These are phyloP conservation scores for Aureobasidium sp. DNA, from an alignment of 2,329 filamentous ascomycete genomes.

Conservation along the genomic window DNA sequence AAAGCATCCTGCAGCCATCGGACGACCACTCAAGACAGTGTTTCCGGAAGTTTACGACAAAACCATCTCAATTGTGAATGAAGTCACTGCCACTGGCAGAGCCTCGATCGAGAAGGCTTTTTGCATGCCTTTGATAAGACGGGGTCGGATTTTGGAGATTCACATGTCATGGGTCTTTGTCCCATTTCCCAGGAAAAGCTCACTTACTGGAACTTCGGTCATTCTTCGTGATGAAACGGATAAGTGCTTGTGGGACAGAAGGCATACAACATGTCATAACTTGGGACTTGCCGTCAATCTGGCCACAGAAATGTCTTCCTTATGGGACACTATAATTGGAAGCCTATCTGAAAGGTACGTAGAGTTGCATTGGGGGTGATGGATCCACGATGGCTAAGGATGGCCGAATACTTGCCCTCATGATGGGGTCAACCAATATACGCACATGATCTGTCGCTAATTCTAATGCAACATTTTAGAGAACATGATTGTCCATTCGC, in stretches of 20 bases:
- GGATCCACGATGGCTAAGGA: no score
- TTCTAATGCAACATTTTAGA: background rate
- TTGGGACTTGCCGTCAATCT: background rate
- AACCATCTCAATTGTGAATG: background rate
- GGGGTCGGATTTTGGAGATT: constrained; percentile 10
- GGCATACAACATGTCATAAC: background rate
- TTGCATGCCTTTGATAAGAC: background rate
- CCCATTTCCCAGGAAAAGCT: constrained; percentile 2
- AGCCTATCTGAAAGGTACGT: constrained; percentile 6
- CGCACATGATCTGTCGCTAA: background rate
- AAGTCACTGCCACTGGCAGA: background rate
- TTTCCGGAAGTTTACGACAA: background rate
- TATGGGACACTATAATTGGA: constrained; percentile 12
- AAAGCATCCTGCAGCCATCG: constrained; percentile 12
- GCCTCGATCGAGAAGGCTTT: background rate
- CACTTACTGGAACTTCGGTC: constrained; percentile 9
- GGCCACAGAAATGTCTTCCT: constrained; percentile 7
- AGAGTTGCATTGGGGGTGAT: background rate
- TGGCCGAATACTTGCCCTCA: background rate
- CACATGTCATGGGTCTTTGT: constrained; percentile 15
- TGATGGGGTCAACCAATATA: no score
- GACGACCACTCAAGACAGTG: background rate
- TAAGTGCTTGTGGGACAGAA: constrained; percentile 3
- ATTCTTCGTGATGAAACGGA: constrained; percentile 13
- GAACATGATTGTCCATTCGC: constrained; percentile 16